Evolutionary conservation across 2,329 filamentous ascomycete genomes (phyloP).

Genomic region (Sphaerulina populicola): DNA sequence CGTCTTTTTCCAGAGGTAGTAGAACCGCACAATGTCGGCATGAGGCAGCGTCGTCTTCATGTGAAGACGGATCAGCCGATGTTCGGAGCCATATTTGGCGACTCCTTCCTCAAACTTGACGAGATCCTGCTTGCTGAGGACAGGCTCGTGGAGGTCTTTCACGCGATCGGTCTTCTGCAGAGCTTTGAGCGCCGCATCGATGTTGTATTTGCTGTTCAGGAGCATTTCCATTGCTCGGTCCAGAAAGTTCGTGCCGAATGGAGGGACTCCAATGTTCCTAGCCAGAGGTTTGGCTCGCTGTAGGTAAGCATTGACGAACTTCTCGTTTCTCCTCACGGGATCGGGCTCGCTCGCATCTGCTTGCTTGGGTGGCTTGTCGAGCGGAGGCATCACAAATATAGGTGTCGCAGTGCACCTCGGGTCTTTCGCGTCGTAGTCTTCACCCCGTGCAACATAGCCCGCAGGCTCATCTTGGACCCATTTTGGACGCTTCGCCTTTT

Average conservation of each 20-base stretch:
- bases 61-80: slow-evolving; percentile 71
- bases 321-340: slow-evolving; percentile 35
- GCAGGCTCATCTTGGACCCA: slow-evolving; percentile 88
- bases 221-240: slow-evolving; percentile 73
- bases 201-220: slow-evolving; percentile 62
- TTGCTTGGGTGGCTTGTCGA: slow-evolving; percentile 20
- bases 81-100: slow-evolving; percentile 81
- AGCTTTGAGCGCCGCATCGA: slow-evolving; percentile 59
- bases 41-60: slow-evolving; percentile 68
- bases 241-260: slow-evolving; percentile 74
- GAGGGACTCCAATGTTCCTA: slow-evolving; percentile 59
- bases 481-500: slow-evolving; percentile 73
- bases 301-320: slow-evolving; percentile 70
- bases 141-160: slow-evolving; percentile 73
- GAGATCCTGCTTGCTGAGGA: slow-evolving; percentile 65
- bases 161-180: slow-evolving; percentile 60
- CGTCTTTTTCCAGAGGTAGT: slow-evolving; percentile 98
- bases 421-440: slow-evolving; percentile 66
- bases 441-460: slow-evolving; percentile 77
- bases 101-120: slow-evolving; percentile 92
- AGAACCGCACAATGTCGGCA: slow-evolving; percentile 77
- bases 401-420: slow-evolving; percentile 65
- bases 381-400: slow-evolving; percentile 61
- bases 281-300: slow-evolving; percentile 56
- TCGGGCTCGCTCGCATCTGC: slow-evolving; percentile 9